phyloP scores from a whole-genome alignment of 805 yeast genomes.

The Lipomyces sp. region DNA sequence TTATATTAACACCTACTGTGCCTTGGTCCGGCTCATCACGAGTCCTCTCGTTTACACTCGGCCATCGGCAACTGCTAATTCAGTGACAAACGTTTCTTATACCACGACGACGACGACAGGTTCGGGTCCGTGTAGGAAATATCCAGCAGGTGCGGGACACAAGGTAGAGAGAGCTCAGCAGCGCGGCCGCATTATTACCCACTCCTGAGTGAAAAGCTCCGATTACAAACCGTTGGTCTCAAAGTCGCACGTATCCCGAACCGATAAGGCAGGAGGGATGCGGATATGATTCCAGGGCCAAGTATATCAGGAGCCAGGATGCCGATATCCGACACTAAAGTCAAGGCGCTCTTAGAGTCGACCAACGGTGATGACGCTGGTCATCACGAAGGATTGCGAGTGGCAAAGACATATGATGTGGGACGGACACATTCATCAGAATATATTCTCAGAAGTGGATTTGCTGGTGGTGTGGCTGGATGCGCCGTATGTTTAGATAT shows the following conservation, averaged over 20 bases:
- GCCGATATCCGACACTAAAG: background rate
- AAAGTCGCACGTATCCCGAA: background rate
- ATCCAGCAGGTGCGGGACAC: too few species aligned
- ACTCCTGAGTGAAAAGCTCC: background rate
- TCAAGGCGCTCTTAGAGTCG: slow-evolving; percentile 8
- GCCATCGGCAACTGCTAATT: too few species aligned
- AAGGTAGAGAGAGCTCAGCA: background rate
- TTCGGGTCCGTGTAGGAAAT: too few species aligned
- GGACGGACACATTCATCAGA: slow-evolving; percentile 47
- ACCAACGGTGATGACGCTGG: slow-evolving; percentile 11
- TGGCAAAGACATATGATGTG: slow-evolving; percentile 7
- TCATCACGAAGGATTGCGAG: slow-evolving; percentile 9
- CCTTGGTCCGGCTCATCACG: background rate
- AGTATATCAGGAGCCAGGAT: background rate
- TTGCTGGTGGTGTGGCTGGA: slow-evolving; percentile 96
- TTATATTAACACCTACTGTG: background rate
- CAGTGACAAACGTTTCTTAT: too few species aligned
- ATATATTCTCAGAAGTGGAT: slow-evolving; percentile 79
- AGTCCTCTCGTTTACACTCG: too few species aligned
- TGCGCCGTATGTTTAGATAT: slow-evolving; percentile 54
- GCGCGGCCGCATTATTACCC: background rate
- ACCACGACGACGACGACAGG: too few species aligned
- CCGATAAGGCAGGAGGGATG: background rate
- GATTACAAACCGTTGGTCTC: background rate
- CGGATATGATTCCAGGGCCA: background rate